phyloP scores from a whole-genome alignment of 2,329 filamentous ascomycete genomes.

The Epichloe baconii region DNA sequence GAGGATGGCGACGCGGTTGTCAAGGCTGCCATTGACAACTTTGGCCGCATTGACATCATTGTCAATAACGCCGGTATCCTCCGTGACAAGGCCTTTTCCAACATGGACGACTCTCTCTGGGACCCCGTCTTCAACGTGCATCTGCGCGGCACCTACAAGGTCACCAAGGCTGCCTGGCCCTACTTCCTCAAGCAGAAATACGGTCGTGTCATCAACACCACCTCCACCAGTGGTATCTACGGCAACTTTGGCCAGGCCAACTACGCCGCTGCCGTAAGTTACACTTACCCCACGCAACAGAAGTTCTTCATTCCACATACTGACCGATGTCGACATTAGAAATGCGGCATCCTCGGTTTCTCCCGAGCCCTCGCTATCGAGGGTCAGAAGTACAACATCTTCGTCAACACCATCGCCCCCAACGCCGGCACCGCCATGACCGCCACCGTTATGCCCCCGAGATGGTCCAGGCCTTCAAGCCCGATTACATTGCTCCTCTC shows the following conservation, averaged over 20 bases:
- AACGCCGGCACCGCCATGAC: slow-evolving; percentile 97
- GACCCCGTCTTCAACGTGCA: slow-evolving; percentile 87
- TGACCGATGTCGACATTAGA: slow-evolving; percentile 31
- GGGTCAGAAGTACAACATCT: slow-evolving; percentile 95
- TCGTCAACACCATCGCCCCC: slow-evolving; percentile 93
- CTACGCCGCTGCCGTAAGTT: slow-evolving; percentile 74
- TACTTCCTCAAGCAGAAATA: slow-evolving; percentile 98
- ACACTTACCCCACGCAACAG: too few species aligned
- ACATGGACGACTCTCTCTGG: slow-evolving; percentile 95
- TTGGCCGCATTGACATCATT: slow-evolving; percentile 85
- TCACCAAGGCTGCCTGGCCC: slow-evolving; percentile 95
- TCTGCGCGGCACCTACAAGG: slow-evolving; percentile 87
- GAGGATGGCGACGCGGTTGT: slow-evolving; percentile 86
- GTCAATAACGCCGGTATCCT: slow-evolving; percentile 98
- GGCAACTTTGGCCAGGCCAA: slow-evolving; percentile 99
- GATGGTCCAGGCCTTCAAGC: slow-evolving; percentile 97
- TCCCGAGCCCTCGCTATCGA: slow-evolving; percentile 86
- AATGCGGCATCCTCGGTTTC: slow-evolving; percentile 88
- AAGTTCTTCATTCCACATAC: neutral
- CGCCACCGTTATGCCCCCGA: slow-evolving; percentile 91
- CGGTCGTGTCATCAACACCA: slow-evolving; percentile 91
- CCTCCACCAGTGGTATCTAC: slow-evolving; percentile 93
- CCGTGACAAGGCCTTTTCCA: slow-evolving; percentile 91
- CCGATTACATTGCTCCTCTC: slow-evolving; percentile 90
- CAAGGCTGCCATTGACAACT: slow-evolving; percentile 86